Evolutionary conservation across 352 stramenopile species (phyloP).

Genomic region (Phytophthora syringae): DNA sequence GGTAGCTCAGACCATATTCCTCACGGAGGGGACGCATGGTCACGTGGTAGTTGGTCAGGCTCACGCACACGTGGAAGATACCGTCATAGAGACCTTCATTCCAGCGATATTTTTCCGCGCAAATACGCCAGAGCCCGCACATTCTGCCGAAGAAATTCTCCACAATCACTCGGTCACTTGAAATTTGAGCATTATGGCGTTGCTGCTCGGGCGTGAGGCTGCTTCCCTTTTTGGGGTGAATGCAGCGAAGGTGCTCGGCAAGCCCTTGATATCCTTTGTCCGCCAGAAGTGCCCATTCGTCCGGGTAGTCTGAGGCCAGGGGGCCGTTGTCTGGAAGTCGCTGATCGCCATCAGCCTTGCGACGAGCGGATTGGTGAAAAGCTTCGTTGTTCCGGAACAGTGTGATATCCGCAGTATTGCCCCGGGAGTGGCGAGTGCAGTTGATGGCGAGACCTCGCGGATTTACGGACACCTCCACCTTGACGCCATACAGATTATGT

Average conservation of each 20-base stretch:
- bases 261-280: conserved; percentile 1
- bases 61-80: not conserved
- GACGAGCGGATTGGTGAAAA: not conserved
- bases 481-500: not conserved
- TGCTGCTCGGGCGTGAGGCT: not conserved
- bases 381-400: not conserved
- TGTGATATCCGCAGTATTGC: not conserved
- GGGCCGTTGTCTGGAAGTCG: not conserved
- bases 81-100: not conserved
- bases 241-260: too few species aligned
- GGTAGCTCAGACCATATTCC: not conserved
- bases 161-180: too few species aligned
- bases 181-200: not conserved
- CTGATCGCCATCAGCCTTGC: not conserved
- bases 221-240: not conserved
- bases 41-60: not conserved
- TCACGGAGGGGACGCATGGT: not conserved
- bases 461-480: not conserved
- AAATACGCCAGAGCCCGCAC: not conserved
- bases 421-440: not conserved
- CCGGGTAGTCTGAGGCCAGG: not conserved
- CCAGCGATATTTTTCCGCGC: not conserved
- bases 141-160: not conserved
- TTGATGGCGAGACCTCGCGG: too few species aligned
- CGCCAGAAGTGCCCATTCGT: not conserved